These are phyloP conservation scores for Tagetes patula DNA, from an alignment of 129 eudicot genomes.

Conservation along the genomic window DNA sequence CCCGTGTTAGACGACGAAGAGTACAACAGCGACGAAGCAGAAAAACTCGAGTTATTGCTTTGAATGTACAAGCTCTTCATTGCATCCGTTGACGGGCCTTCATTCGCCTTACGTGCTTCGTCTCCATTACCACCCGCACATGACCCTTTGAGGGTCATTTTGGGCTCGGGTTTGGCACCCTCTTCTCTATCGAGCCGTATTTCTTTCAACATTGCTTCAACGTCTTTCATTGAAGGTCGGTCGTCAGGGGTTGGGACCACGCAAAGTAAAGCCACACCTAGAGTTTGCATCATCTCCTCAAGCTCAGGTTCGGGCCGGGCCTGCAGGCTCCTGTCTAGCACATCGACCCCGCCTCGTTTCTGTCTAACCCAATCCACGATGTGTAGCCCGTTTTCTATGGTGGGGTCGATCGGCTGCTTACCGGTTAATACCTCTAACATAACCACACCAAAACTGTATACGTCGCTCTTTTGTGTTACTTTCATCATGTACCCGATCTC, in stretches of 20 bases:
- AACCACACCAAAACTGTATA: conserved; percentile 94
- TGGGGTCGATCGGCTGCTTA: conserved; percentile 94
- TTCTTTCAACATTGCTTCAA: conserved; percentile 83
- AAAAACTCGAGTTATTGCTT: conserved; percentile 72
- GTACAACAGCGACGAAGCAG: conserved; percentile 72
- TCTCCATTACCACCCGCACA: conserved; percentile 24
- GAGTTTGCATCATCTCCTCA: conserved; percentile 85
- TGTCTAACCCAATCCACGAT: conserved; percentile 91
- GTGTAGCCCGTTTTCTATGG: conserved; percentile 89
- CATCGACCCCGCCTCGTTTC: conserved; percentile 53
- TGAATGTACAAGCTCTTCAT: conserved; percentile 56
- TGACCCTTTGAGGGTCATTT: conserved; percentile 44
- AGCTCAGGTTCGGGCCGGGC: conserved; percentile 64
- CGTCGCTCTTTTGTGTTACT: conserved; percentile 95
- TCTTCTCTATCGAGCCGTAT: conserved; percentile 66
- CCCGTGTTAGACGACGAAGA: conserved; percentile 55
- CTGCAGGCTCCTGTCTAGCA: conserved; percentile 52
- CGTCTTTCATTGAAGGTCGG: conserved; percentile 90
- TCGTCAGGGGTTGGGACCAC: conserved; percentile 79
- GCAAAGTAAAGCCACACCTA: conserved; percentile 92
- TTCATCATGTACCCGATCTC: conserved; percentile 76
- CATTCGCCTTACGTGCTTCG: conserved; percentile 28
- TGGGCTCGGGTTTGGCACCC: conserved; percentile 47
- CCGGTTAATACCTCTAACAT: conserved; percentile 87
- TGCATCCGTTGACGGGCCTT: conserved; percentile 57